Evolutionary conservation across 2,329 filamentous ascomycete species (phyloP).

Genomic region (Ilyonectria destructans): DNA sequence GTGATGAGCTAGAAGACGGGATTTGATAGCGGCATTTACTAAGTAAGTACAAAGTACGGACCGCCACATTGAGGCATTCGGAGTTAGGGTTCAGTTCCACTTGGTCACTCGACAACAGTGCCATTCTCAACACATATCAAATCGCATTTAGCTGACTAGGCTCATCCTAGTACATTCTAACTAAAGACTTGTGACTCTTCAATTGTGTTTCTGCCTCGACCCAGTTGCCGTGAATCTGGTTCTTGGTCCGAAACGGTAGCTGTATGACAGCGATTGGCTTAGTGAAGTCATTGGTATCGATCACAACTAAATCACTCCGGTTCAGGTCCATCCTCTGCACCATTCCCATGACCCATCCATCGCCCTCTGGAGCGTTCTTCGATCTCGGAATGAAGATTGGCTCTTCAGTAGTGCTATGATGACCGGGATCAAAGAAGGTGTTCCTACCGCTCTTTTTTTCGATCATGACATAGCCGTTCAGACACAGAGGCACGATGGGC

Average conservation of each 20-base stretch:
- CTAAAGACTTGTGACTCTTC: too few species aligned
- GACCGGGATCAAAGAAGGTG: slow-evolving; percentile 22
- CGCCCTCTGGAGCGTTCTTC: background rate
- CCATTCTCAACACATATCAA: too few species aligned
- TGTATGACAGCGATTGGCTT: slow-evolving; percentile 25
- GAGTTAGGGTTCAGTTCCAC: too few species aligned
- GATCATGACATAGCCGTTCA: slow-evolving; percentile 25
- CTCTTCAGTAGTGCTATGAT: slow-evolving; percentile 17
- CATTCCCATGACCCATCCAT: slow-evolving; percentile 25
- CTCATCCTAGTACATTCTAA: too few species aligned
- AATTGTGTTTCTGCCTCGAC: background rate
- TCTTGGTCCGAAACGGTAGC: slow-evolving; percentile 28
- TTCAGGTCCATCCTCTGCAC: slow-evolving; percentile 1
- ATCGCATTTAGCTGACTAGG: too few species aligned
- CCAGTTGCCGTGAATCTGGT: slow-evolving; percentile 34
- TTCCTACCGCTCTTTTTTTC: slow-evolving; percentile 10
- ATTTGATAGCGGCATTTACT: too few species aligned
- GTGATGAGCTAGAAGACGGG: too few species aligned
- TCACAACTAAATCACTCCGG: slow-evolving; percentile 22
- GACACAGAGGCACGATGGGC: slow-evolving; percentile 19
- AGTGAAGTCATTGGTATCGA: slow-evolving; percentile 24
- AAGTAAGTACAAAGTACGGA: too few species aligned
- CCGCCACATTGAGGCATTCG: too few species aligned
- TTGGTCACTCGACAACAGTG: too few species aligned
- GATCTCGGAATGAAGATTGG: slow-evolving; percentile 33